Percentiles rank a stretch among this genome's conserved stretches.
Evolutionary conservation across 2,329 filamentous ascomycete genomes (phyloP).

Genomic region (Beauveria medogensis): DNA sequence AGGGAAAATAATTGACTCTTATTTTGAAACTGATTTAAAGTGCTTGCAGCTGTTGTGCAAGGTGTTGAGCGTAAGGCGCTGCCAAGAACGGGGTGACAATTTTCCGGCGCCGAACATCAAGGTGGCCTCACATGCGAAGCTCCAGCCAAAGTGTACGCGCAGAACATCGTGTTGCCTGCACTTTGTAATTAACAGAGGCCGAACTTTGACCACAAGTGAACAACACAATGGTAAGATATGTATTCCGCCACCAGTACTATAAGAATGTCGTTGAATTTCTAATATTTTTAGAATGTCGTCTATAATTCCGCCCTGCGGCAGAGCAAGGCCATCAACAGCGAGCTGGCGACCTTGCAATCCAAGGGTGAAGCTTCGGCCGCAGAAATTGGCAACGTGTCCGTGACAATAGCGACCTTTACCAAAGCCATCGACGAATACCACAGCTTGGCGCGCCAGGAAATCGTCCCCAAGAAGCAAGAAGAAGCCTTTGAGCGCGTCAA

Average conservation of each 20-base stretch:
- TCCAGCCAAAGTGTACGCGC: background rate
- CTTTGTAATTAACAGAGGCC: too few relatives aligned
- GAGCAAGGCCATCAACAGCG: constrained; percentile 68
- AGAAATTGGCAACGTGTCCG: constrained; percentile 61
- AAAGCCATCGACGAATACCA: constrained; percentile 92
- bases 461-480: constrained; percentile 83
- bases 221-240: background rate
- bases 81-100: constrained; percentile 3
- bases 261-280: background rate
- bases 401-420: constrained; percentile 69
- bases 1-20: too few relatives aligned
- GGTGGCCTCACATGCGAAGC: constrained; percentile 10
- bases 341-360: constrained; percentile 62
- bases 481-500: constrained; percentile 81
- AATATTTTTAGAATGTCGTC: constrained; percentile 56
- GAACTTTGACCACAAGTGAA: background rate
- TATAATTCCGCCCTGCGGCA: constrained; percentile 85
- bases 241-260: too few relatives aligned
- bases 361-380: constrained; percentile 53
- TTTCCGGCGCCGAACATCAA: constrained; percentile 8
- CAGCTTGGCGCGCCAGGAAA: constrained; percentile 74
- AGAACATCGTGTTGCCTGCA: background rate
- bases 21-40: too few relatives aligned
- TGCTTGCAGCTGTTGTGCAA: background rate
- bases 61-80: background rate